Percentiles rank a stretch among this genome's conserved stretches.
phyloP scores from a whole-genome alignment of 2,329 filamentous ascomycete genomes.

The Aspergillus sp. region DNA sequence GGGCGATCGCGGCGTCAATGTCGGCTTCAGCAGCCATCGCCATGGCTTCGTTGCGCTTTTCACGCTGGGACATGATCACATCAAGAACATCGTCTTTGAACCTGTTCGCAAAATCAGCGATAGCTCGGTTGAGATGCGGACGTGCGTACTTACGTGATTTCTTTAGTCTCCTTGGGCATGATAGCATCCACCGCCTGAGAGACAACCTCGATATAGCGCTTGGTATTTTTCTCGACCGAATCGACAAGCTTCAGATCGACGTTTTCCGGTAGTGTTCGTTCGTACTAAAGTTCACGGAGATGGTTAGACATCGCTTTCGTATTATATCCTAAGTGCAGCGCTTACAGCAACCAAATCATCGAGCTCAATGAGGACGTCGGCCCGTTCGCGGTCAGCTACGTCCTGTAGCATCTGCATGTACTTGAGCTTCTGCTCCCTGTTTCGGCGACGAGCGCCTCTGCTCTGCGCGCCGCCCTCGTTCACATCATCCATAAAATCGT shows the following conservation, averaged over 20 bases:
- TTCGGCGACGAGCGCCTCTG: conserved; percentile 54
- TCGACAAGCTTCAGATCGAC: conserved; percentile 71
- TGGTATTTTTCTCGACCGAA: conserved; percentile 87
- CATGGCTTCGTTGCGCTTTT: conserved; percentile 81
- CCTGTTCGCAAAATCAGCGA: conserved; percentile 50
- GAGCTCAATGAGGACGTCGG: conserved; percentile 83
- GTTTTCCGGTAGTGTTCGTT: conserved; percentile 70
- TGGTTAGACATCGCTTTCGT: neutral
- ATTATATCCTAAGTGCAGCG: conserved; percentile 4
- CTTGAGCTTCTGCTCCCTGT: conserved; percentile 71
- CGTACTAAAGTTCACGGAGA: conserved; percentile 62
- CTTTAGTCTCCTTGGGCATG: conserved; percentile 76
- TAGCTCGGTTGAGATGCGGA: neutral
- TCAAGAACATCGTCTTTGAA: conserved; percentile 98
- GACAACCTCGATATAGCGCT: conserved; percentile 92
- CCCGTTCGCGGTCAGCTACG: conserved; percentile 76
- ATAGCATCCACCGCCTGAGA: conserved; percentile 85
- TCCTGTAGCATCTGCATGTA: conserved; percentile 88
- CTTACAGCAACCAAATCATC: conserved; percentile 79
- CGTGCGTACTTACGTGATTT: conserved; percentile 68
- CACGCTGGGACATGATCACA: conserved; percentile 91
- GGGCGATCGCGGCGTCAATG: conserved; percentile 66
- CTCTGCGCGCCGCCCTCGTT: conserved; percentile 54
- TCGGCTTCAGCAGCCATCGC: conserved; percentile 68
- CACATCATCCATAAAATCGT: conserved; percentile 88